Percentiles rank a stretch among this genome's conserved stretches.
Conservation (phyloP, 495 filamentous ascomycete genomes). For the Talaromyces borbonicus region DNA sequence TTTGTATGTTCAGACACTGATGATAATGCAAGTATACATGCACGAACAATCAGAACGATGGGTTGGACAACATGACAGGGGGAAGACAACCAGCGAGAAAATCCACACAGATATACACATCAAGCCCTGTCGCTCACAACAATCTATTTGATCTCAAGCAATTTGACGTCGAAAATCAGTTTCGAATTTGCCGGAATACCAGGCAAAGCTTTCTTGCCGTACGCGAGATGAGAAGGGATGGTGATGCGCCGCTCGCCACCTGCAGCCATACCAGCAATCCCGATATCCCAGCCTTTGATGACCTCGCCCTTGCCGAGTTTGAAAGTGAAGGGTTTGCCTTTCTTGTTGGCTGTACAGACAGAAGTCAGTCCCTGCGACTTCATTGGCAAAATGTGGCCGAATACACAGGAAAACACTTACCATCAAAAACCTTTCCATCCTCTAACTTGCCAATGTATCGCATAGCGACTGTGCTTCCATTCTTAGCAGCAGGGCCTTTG, state of each 20-base stretch:
- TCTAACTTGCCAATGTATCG: constrained; percentile 95
- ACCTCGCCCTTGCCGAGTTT: constrained; percentile 88
- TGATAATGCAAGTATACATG: constrained; percentile 10
- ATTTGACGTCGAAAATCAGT: constrained; percentile 87
- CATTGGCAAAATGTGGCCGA: no score
- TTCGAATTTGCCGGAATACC: constrained; percentile 86
- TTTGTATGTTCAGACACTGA: constrained; percentile 1
- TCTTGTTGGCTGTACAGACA: constrained; percentile 68
- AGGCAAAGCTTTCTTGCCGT: constrained; percentile 68
- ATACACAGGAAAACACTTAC: constrained; percentile 39
- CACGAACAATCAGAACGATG: background rate
- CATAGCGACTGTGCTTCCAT: constrained; percentile 78
- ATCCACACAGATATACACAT: background rate
- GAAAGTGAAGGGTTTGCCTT: constrained; percentile 92
- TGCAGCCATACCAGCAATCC: constrained; percentile 80
- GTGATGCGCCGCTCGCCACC: constrained; percentile 88
- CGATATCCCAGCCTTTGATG: constrained; percentile 98
- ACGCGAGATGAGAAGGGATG: constrained; percentile 75
- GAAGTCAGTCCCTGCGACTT: background rate
- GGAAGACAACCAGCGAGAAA: constrained; percentile 12
- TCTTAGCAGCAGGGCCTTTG: constrained; percentile 69
- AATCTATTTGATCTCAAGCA: constrained; percentile 54
- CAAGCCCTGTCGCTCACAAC: constrained; percentile 3
- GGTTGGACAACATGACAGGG: background rate
- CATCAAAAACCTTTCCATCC: constrained; percentile 87